A percentile compares a stretch with the other conserved stretches of the same genome.
phyloP scores from a whole-genome alignment of 495 filamentous ascomycete genomes.

The Tuber umbilicatum region DNA sequence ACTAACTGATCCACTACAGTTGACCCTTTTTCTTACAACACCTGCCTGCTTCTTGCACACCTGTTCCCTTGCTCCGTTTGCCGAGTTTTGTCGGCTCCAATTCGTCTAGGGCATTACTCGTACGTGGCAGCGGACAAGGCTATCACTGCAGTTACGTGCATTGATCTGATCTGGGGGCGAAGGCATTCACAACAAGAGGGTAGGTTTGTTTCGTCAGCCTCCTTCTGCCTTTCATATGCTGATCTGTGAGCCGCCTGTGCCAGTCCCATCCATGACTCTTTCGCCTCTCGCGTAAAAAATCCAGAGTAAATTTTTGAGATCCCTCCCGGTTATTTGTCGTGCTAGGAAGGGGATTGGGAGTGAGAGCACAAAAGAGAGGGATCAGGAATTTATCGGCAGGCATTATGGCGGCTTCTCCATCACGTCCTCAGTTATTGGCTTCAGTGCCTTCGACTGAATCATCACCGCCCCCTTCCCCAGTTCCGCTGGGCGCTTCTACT shows the following conservation, averaged over 20 bases:
- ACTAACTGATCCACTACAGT: not conserved
- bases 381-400: slow-evolving; percentile 13
- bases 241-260: not conserved
- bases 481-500: slow-evolving; percentile 15
- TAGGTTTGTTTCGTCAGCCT: not conserved
- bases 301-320: not conserved
- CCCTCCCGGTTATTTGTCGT: not conserved
- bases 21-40: slow-evolving; percentile 1
- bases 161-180: not conserved
- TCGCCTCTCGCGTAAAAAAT: not conserved
- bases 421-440: slow-evolving; percentile 27
- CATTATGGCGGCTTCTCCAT: slow-evolving; percentile 18
- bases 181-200: not conserved
- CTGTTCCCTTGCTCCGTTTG: not conserved
- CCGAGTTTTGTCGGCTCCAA: not conserved
- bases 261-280: slow-evolving; percentile 1
- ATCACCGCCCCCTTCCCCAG: slow-evolving; percentile 38
- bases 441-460: slow-evolving; percentile 36
- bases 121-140: slow-evolving; percentile 4
- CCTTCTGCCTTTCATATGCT: not conserved
- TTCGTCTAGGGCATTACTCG: not conserved
- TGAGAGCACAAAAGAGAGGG: slow-evolving; percentile 8
- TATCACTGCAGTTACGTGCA: not conserved
- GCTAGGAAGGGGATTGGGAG: slow-evolving; percentile 6
- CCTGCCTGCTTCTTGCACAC: not conserved